These are phyloP conservation scores for Malus sylvestris DNA, from an alignment of 306 rosid genomes.

Conservation along the genomic window DNA sequence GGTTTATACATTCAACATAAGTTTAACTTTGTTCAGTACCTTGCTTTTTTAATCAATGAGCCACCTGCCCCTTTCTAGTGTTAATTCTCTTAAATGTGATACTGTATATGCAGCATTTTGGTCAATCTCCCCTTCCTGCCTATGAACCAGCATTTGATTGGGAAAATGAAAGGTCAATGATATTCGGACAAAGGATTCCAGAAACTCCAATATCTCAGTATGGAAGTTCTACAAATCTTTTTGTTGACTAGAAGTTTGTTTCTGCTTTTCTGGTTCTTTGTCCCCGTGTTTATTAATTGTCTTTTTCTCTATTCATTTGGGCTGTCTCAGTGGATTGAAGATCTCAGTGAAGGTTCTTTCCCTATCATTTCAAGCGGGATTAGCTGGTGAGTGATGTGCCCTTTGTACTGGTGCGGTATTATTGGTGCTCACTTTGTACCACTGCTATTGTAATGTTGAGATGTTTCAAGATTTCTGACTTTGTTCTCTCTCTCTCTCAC, in stretches of 20 bases:
- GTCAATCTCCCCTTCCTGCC: constrained; percentile 89
- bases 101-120: constrained; percentile 57
- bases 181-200: constrained; percentile 90
- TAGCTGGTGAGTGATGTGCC: constrained; percentile 58
- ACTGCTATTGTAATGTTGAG: constrained; percentile 17
- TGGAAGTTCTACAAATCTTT: constrained; percentile 6
- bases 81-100: not conserved
- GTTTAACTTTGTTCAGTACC: not conserved
- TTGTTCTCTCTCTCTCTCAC: constrained; percentile 12
- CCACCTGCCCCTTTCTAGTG: not conserved
- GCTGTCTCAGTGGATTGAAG: constrained; percentile 78
- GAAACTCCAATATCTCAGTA: constrained; percentile 92
- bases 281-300: constrained; percentile 12
- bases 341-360: constrained; percentile 85
- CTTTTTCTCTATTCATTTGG: constrained; percentile 20
- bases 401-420: constrained; percentile 14
- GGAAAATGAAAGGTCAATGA: constrained; percentile 95
- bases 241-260: constrained; percentile 8
- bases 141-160: constrained; percentile 98
- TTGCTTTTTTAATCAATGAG: not conserved
- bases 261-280: constrained; percentile 11
- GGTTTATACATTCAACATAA: not conserved
- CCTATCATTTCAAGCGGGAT: constrained; percentile 77
- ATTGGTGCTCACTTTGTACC: constrained; percentile 12
- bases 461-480: constrained; percentile 36